A percentile compares a stretch with the other conserved stretches of the same genome.
phyloP scores from a whole-genome alignment of 1,139 yeast species.

The Lodderomyces theae region DNA sequence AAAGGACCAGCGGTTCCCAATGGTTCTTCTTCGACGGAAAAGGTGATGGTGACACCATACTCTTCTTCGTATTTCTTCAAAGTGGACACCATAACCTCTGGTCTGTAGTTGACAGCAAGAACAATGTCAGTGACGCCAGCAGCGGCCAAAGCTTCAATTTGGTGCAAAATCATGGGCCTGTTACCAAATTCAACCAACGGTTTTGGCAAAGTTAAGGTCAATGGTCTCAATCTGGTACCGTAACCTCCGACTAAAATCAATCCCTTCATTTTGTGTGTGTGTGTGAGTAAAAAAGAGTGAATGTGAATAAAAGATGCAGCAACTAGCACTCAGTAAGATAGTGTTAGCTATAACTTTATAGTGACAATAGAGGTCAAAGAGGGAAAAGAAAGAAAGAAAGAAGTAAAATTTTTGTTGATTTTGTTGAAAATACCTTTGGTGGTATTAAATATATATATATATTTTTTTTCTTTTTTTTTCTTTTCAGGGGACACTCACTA shows the following conservation, averaged over 20 bases:
- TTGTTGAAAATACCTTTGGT: not conserved
- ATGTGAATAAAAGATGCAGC: too few species aligned
- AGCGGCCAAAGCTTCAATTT: slow-evolving; percentile 94
- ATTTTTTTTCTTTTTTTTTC: not conserved
- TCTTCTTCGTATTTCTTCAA: slow-evolving; percentile 90
- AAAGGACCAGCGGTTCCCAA: slow-evolving; percentile 99
- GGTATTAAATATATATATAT: not conserved
- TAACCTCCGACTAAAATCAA: slow-evolving; percentile 98
- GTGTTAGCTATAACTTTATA: too few species aligned
- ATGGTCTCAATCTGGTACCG: slow-evolving; percentile 99
- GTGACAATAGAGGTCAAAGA: not conserved
- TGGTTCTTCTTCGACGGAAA: slow-evolving; percentile 98
- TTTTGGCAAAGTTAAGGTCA: slow-evolving; percentile 94
- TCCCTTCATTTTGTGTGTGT: slow-evolving; percentile 69
- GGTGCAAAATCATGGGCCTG: slow-evolving; percentile 97
- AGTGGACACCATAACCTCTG: slow-evolving; percentile 97
- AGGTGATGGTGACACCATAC: slow-evolving; percentile 92
- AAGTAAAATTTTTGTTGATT: not conserved
- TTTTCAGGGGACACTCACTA: not conserved
- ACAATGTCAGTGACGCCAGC: slow-evolving; percentile 99
- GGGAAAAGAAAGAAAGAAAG: slow-evolving; percentile 1
- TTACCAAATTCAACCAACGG: slow-evolving; percentile 98
- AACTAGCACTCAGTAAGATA: too few species aligned
- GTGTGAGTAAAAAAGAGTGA: slow-evolving; percentile 1
- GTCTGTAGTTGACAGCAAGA: slow-evolving; percentile 97